Conservation (phyloP, 83 land plant species). For the Picea abies region DNA sequence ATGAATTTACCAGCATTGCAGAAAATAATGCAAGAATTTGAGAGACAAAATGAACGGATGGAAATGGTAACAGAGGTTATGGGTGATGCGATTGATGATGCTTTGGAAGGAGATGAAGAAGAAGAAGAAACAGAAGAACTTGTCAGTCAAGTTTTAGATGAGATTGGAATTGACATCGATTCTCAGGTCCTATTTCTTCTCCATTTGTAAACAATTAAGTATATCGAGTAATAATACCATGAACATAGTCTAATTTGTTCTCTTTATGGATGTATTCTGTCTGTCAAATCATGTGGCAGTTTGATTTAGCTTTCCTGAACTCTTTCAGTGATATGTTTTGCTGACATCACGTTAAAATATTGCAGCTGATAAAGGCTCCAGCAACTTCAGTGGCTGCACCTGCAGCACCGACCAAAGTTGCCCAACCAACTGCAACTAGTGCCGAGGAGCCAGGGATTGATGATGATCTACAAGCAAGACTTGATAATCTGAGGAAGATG, state of each 20-base stretch:
- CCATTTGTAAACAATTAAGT: not conserved
- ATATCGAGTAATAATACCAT: not conserved
- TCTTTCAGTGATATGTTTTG: not conserved
- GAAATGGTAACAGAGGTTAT: slow-evolving; percentile 90
- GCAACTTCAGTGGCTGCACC: slow-evolving; percentile 54
- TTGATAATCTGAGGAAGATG: slow-evolving; percentile 73
- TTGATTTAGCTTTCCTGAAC: not conserved
- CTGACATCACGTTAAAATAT: not conserved
- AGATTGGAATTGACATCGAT: slow-evolving; percentile 90
- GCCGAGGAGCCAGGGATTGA: slow-evolving; percentile 58
- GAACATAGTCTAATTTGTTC: not conserved
- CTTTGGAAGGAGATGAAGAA: slow-evolving; percentile 94
- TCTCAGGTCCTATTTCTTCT: slow-evolving; percentile 53
- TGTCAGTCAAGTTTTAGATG: slow-evolving; percentile 96
- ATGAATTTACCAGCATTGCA: slow-evolving; percentile 93
- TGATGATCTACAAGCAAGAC: slow-evolving; percentile 62
- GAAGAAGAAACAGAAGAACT: slow-evolving; percentile 97
- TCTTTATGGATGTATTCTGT: not conserved
- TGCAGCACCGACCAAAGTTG: slow-evolving; percentile 39
- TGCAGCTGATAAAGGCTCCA: slow-evolving; percentile 57
- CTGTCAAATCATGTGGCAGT: not conserved
- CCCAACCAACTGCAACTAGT: slow-evolving; percentile 48
- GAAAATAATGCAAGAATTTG: slow-evolving; percentile 97
- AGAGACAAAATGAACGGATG: slow-evolving; percentile 93
- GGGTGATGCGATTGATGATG: slow-evolving; percentile 97